Evolutionary conservation across 352 stramenopile genomes (phyloP), one percentile per base, ranked within the genome.

Genomic region (Pythium sukuiense): DNA sequence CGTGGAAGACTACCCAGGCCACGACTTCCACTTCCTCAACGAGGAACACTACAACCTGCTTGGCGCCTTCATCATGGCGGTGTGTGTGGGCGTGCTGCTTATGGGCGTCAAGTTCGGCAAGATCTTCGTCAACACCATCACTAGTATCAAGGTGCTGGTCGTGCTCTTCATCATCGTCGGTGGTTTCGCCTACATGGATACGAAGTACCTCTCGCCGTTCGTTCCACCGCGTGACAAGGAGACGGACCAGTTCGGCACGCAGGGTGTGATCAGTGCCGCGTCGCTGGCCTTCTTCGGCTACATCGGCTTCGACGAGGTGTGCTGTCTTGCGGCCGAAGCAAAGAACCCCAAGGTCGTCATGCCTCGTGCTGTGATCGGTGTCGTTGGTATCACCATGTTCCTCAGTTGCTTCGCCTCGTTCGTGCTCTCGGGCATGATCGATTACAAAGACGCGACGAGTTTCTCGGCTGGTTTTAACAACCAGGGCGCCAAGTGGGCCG

Each of bases 241-340:
- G 55, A 5, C 13, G 18, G 60, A 55, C 24, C 50, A 65, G 3
- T 88, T 78, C 37, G 87, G 87, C 11, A 33, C 60, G 0, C 69
- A 78, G 41, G 87, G 87, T 35, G 76, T 98, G 46, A 79, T 97
- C 62, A 77, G 71, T 14, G 90, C 88, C 27, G 77, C 88, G 1
- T 93, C 91, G 18, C 86, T 86, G 16, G 92, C 88, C 14, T 98
- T 98, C 77, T 98, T 98, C 76, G 93, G 93, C 13, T 98, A 96
- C 73, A 77, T 98, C 32, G 96, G 96, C n/a, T 99, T 98, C 71
- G 96, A 99, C 74, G 93, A 98, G 69, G 86, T 98, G 26, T 97
- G 89, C 70, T 97, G 91, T 73, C 68, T 98, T 16, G 87, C 90
- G 8, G 86, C 83, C 24, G 87, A 95, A 66, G 77, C 81, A 24